phyloP scores from a whole-genome alignment of 75 land plant species.

The Cunninghamia lanceolata region DNA sequence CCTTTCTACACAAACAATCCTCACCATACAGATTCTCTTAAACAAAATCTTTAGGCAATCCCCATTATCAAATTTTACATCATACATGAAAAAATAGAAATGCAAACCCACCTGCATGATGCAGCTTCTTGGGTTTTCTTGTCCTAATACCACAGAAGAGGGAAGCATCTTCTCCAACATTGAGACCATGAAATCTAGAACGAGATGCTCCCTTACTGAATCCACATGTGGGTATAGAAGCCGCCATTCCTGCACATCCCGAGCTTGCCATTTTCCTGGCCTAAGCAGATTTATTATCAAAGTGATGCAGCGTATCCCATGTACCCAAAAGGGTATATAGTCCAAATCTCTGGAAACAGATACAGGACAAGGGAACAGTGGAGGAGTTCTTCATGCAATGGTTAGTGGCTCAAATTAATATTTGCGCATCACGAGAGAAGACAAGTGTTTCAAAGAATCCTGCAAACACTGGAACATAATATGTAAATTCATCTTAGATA shows the following conservation, averaged over 20 bases:
- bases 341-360: neutral
- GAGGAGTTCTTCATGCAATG: neutral
- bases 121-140: neutral
- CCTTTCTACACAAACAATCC: neutral
- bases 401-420: neutral
- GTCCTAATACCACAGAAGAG: neutral
- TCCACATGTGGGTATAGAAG: neutral
- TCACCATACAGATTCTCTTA: neutral
- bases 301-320: neutral
- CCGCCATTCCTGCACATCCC: neutral
- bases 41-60: neutral
- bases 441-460: neutral
- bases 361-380: neutral
- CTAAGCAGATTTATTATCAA: neutral
- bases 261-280: neutral
- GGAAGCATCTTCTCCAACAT: neutral
- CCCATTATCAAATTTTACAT: neutral
- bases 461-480: neutral
- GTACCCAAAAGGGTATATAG: neutral
- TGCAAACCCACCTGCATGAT: neutral
- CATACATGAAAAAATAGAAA: neutral
- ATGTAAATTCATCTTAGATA: neutral
- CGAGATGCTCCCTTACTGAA: neutral
- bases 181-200: neutral
- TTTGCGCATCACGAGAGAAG: neutral